These are phyloP conservation scores for Murraya paniculata DNA, from an alignment of 345 rosid species.

Conservation along the genomic window DNA sequence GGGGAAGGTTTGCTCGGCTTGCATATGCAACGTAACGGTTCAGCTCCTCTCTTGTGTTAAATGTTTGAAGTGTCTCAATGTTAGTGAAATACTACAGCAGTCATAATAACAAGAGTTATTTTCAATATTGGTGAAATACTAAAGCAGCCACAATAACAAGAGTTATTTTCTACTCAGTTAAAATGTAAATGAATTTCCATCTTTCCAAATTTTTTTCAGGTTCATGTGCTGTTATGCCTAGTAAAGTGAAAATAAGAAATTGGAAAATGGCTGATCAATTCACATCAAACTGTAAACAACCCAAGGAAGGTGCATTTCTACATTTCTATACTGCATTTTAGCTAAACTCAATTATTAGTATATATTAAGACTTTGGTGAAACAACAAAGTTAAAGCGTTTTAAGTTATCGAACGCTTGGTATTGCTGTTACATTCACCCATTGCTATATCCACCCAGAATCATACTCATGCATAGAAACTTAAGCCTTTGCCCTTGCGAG, in stretches of 20 bases:
- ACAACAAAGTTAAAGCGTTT: neutral
- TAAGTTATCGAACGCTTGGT: neutral
- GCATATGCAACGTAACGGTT: neutral
- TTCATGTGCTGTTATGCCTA: neutral
- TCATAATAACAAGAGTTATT: neutral
- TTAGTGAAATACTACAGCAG: neutral
- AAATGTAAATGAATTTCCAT: neutral
- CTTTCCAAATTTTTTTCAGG: neutral
- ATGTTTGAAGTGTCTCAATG: neutral
- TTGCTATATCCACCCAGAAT: neutral
- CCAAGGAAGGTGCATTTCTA: neutral
- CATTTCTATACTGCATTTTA: neutral
- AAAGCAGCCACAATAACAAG: neutral
- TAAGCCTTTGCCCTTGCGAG: neutral
- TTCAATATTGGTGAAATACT: neutral
- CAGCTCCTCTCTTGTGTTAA: neutral
- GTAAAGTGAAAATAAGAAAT: neutral
- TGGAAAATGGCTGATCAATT: neutral
- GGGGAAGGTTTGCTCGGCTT: slow-evolving; percentile 5
- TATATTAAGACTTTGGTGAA: neutral
- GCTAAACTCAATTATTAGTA: neutral
- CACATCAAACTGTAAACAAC: neutral
- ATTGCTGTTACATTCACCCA: neutral
- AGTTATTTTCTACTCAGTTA: neutral
- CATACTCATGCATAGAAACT: neutral